These are phyloP conservation scores for Backusella circina DNA, from an alignment of 192 early-diverging fungal genomes.

Conservation along the genomic window DNA sequence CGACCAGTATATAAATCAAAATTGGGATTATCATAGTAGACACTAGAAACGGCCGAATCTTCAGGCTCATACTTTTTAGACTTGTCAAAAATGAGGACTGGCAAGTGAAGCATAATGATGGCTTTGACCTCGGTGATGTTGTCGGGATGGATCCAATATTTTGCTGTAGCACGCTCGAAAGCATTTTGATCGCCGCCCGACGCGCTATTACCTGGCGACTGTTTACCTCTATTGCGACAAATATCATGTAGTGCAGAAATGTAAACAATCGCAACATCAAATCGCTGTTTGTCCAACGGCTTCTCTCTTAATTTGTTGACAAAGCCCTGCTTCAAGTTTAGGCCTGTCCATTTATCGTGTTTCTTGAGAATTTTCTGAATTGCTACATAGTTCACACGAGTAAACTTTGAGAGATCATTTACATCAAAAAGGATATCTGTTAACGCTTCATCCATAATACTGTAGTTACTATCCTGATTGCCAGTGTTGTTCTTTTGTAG, in stretches of 20 bases:
- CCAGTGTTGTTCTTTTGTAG: slow-evolving; percentile 33
- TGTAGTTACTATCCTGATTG: slow-evolving; percentile 52
- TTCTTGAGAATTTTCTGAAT: slow-evolving; percentile 97
- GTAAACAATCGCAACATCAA: slow-evolving; percentile 82
- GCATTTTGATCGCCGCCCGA: slow-evolving; percentile 35
- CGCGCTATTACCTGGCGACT: slow-evolving; percentile 24
- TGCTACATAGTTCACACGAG: slow-evolving; percentile 79
- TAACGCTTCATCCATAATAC: slow-evolving; percentile 58
- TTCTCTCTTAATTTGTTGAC: slow-evolving; percentile 34
- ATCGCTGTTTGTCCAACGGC: slow-evolving; percentile 81
- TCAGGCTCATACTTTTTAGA: slow-evolving; percentile 61
- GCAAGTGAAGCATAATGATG: slow-evolving; percentile 85
- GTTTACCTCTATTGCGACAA: slow-evolving; percentile 47
- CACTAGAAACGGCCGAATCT: slow-evolving; percentile 87
- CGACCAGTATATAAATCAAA: slow-evolving; percentile 91
- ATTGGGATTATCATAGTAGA: slow-evolving; percentile 91
- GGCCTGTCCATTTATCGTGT: slow-evolving; percentile 69
- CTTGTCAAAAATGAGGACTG: slow-evolving; percentile 78
- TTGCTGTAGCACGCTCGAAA: slow-evolving; percentile 84
- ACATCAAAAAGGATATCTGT: slow-evolving; percentile 61
- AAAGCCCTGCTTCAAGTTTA: slow-evolving; percentile 19
- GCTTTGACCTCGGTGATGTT: slow-evolving; percentile 95
- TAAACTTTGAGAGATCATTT: slow-evolving; percentile 77
- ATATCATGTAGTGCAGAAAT: slow-evolving; percentile 79
- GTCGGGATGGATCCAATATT: slow-evolving; percentile 97